phyloP scores from a whole-genome alignment of 257 asterid species.

The Thymus quinquecostatus region DNA sequence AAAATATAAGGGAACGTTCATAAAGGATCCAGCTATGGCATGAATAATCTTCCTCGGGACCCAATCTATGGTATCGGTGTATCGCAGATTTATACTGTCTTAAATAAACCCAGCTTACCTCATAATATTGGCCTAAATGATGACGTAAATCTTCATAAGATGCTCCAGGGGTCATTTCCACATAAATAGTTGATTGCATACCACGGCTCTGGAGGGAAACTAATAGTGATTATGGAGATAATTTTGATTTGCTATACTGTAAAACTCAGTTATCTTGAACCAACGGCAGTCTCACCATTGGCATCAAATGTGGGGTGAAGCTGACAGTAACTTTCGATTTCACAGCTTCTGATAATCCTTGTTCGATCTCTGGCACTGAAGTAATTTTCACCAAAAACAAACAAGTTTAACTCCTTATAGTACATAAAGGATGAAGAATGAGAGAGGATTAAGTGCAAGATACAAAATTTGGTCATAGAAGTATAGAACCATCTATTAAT shows the following conservation, averaged over 20 bases:
- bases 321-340: conserved; percentile 86
- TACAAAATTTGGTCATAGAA: background rate
- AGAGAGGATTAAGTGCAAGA: background rate
- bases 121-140: conserved; percentile 57
- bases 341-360: conserved; percentile 85
- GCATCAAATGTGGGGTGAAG: conserved; percentile 97
- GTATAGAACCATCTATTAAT: background rate
- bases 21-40: too few species aligned
- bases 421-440: background rate
- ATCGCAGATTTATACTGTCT: background rate
- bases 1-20: too few species aligned
- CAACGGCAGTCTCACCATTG: conserved; percentile 64
- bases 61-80: background rate
- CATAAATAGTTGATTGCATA: conserved; percentile 96
- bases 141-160: conserved; percentile 71
- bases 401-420: background rate
- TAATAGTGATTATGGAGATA: conserved; percentile 8
- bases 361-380: conserved; percentile 98
- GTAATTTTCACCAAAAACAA: background rate
- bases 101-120: conserved; percentile 45
- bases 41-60: too few species aligned
- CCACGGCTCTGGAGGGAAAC: conserved; percentile 78
- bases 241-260: background rate
- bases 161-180: conserved; percentile 80
- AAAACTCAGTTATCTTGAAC: background rate